Conservation (phyloP, 1,284 basidiomycete genomes). For the Trichosporon coremiiforme region DNA sequence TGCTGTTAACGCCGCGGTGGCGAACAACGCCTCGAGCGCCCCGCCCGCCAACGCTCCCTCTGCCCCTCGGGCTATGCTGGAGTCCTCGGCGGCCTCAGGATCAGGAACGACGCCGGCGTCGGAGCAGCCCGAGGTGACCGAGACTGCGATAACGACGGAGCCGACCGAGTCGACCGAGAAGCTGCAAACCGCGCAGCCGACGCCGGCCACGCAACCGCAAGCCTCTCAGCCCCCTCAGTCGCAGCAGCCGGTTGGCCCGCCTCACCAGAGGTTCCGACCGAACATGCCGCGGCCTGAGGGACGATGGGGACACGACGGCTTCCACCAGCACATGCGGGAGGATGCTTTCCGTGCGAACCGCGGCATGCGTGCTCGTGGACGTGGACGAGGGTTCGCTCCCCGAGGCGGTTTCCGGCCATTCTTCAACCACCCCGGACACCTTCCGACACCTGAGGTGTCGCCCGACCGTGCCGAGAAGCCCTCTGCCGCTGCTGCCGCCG, state of each 20-base stretch:
- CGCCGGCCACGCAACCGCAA: not conserved
- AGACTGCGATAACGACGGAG: not conserved
- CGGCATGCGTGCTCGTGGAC: conserved; percentile 26
- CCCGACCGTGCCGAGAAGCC: conserved; percentile 26
- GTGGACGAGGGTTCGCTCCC: conserved; percentile 25
- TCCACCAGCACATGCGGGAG: conserved; percentile 35
- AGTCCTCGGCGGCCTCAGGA: not conserved
- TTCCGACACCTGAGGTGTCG: conserved; percentile 31
- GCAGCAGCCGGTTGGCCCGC: conserved; percentile 10
- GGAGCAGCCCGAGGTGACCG: conserved; percentile 29
- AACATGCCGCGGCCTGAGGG: conserved; percentile 19
- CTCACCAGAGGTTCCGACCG: conserved; percentile 24
- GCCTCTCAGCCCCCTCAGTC: too few relatives aligned
- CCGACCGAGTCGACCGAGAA: conserved; percentile 41
- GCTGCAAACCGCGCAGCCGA: not conserved
- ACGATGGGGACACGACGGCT: conserved; percentile 52
- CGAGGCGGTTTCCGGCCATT: conserved; percentile 20
- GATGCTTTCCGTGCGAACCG: conserved; percentile 27
- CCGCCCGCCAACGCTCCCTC: conserved; percentile 1
- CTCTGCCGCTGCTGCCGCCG: not conserved
- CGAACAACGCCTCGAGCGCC: not conserved
- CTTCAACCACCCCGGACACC: conserved; percentile 19
- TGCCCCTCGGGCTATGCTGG: not conserved
- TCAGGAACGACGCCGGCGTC: conserved; percentile 20
- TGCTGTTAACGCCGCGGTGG: conserved; percentile 2